Percentiles rank a stretch among this genome's conserved stretches.
Conservation (phyloP, 2,329 filamentous ascomycete species). For the Ceratocystis lukuohia region DNA sequence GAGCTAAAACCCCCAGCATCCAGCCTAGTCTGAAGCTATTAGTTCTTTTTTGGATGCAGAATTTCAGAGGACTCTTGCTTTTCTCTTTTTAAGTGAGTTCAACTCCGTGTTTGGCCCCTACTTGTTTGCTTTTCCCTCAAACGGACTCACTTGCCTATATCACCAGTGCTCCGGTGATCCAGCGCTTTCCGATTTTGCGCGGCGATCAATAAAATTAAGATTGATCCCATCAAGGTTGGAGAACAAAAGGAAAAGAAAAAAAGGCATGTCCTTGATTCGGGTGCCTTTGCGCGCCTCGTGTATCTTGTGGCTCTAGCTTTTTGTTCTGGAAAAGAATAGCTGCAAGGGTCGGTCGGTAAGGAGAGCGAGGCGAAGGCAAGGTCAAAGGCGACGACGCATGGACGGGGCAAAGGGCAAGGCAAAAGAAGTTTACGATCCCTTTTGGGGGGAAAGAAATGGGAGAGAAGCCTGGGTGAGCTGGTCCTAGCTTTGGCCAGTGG, state of each 20-base stretch:
- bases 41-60: no score
- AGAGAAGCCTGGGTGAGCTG: neutral
- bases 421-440: neutral
- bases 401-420: neutral
- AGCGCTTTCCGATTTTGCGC: neutral
- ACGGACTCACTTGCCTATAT: no score
- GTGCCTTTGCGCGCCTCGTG: neutral
- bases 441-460: neutral
- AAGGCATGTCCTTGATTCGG: no score
- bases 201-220: neutral
- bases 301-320: neutral
- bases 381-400: no score
- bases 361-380: no score
- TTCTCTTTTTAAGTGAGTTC: no score
- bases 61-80: no score
- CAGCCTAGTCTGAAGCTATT: no score
- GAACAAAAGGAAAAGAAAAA: neutral
- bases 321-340: constrained; percentile 3
- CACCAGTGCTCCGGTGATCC: no score
- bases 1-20: no score
- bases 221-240: constrained; percentile 1
- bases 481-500: neutral
- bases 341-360: neutral
- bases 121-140: no score
- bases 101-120: no score